A percentile compares a stretch with the other conserved stretches of the same genome.
phyloP scores from a whole-genome alignment of 495 filamentous ascomycete species.

The Tuber magnatum region DNA sequence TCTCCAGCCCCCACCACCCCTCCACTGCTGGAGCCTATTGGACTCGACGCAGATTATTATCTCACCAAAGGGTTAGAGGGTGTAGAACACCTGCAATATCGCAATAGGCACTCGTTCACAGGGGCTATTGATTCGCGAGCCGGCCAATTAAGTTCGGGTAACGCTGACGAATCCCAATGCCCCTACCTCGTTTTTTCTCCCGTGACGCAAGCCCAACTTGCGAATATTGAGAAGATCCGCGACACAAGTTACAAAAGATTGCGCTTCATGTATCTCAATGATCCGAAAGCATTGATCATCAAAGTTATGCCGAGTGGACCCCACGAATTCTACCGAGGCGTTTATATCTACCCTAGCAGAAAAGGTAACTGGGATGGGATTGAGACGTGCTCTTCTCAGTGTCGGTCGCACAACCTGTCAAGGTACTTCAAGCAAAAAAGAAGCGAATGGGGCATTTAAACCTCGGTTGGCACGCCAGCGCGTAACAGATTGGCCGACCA shows the following conservation, averaged over 20 bases:
- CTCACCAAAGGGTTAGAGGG: no score
- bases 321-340: neutral
- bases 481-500: constrained; percentile 5
- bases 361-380: neutral
- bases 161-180: neutral
- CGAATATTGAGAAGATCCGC: neutral
- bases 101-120: neutral
- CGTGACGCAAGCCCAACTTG: neutral
- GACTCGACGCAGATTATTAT: neutral
- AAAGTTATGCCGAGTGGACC: constrained; percentile 8
- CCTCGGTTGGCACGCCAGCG: neutral
- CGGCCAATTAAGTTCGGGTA: neutral
- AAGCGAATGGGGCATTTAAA: constrained; percentile 4
- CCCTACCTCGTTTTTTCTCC: neutral
- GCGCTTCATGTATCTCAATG: constrained; percentile 2
- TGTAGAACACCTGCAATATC: neutral
- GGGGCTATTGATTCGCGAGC: neutral
- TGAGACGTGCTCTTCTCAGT: neutral
- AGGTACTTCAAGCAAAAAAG: constrained; percentile 9
- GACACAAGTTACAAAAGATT: neutral
- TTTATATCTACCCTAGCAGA: neutral
- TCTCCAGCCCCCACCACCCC: neutral
- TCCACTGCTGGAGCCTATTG: neutral
- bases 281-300: neutral
- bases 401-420: neutral